Percentiles rank a stretch among this genome's conserved stretches.
Evolutionary conservation across 192 early-diverging fungal genomes (phyloP).

Genomic region (Linnemannia zychae): DNA sequence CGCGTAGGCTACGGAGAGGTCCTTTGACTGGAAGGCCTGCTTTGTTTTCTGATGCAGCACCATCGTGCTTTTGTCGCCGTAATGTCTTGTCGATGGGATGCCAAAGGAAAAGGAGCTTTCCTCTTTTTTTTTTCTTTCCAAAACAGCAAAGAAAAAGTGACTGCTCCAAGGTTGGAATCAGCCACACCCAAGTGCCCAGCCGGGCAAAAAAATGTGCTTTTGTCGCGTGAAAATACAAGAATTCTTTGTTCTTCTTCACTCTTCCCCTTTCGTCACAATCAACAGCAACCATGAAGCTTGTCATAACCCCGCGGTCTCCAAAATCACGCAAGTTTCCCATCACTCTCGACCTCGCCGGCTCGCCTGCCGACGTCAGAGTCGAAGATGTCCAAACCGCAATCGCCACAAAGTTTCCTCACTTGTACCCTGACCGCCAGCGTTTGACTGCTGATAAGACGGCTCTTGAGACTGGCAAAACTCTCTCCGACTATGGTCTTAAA

Average conservation of each 20-base stretch:
- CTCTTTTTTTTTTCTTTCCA: slow-evolving; percentile 3
- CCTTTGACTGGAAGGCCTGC: slow-evolving; percentile 56
- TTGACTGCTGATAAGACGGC: slow-evolving; percentile 75
- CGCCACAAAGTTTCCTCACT: slow-evolving; percentile 72
- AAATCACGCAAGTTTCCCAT: slow-evolving; percentile 65
- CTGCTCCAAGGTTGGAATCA: background rate
- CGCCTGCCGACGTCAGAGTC: slow-evolving; percentile 68
- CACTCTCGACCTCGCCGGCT: slow-evolving; percentile 69
- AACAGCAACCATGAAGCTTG: slow-evolving; percentile 63
- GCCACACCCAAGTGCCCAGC: background rate
- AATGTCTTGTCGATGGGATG: background rate
- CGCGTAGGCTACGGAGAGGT: slow-evolving; percentile 48
- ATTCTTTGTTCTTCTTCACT: background rate
- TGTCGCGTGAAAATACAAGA: background rate
- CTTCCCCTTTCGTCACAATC: background rate
- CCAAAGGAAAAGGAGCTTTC: background rate
- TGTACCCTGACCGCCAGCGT: slow-evolving; percentile 85
- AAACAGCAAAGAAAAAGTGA: background rate
- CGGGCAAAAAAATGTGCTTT: background rate
- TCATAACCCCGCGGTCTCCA: slow-evolving; percentile 58
- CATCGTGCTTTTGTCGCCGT: slow-evolving; percentile 20
- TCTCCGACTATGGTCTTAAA: slow-evolving; percentile 75
- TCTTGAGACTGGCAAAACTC: slow-evolving; percentile 65
- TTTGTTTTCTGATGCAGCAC: slow-evolving; percentile 58
- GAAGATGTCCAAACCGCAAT: slow-evolving; percentile 80